Base-by-base conservation (phyloP, 192 early-diverging fungal genomes). In the Pilobolus umbonatus region DNA sequence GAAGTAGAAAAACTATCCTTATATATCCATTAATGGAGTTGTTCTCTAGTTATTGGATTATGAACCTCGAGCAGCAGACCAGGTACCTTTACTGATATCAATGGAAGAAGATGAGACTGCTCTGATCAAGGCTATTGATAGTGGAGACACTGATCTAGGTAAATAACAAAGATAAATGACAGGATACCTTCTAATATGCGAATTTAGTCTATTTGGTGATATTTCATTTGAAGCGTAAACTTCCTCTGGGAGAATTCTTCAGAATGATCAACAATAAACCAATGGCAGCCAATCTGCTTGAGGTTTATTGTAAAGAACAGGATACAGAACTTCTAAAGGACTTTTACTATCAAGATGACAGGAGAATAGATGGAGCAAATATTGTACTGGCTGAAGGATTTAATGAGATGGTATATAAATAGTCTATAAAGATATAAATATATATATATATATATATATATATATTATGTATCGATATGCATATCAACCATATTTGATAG, bases 311-410 rank as follows among this genome's bases (percentile, higher is more conserved):
- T 74, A 80, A 79, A 22, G 73, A 90, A 28, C 85, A 88, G 60
- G 85, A 88, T 36, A 67, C 78, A 22, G 82, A 88, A 14, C 65
- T 96, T 0, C 78, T 99, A 42, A 85, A 86, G 43, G 89, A 98
- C 65, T 99, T 95, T 62, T 99, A 98, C 73, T 98, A 90, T 62
- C 94, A 98, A 68, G 92, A 96, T 63, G 98, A 99, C 77, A 77
- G 88, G 49, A 55, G 72, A 38, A 70, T 84, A 17, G 73, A 93
- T 44, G 75, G 75, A 58, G 82, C 92, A 42, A 83, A 77, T 45
- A 47, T 83, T 15, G 62, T 65, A 8, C 42, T 80, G 19, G 47
- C 75, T 36, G 78, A 85, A 65, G 81, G 79, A 26, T 83, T 74
- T 61, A 59, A 74, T 36, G 46, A 68, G 40, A 64, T 63, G 51